Percentiles rank a stretch among this genome's conserved stretches.
phyloP scores from a whole-genome alignment of 2,329 filamentous ascomycete species.

The Chrysoporthe austroafricana region DNA sequence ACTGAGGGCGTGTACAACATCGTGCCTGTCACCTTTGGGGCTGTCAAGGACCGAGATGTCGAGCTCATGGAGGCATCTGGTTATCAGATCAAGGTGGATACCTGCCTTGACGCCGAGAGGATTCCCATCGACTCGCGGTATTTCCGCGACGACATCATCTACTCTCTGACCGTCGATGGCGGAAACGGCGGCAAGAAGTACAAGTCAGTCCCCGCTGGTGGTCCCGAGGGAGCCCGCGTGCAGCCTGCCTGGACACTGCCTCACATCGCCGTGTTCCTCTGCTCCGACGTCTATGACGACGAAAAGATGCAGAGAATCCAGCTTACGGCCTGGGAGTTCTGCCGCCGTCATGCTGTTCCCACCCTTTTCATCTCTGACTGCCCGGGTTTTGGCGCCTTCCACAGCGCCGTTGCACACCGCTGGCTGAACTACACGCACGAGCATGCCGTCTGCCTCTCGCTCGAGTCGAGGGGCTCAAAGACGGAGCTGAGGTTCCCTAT shows the following conservation, averaged over 20 bases:
- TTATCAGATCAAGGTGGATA: conserved; percentile 55
- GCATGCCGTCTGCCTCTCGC: conserved; percentile 50
- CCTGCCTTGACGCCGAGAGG: conserved; percentile 47
- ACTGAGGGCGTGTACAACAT: conserved; percentile 54
- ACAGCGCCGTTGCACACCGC: conserved; percentile 36
- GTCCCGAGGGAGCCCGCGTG: conserved; percentile 40
- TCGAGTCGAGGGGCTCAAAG: conserved; percentile 46
- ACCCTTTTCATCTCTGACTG: conserved; percentile 53
- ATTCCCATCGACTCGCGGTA: conserved; percentile 33
- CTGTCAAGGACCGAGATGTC: conserved; percentile 49
- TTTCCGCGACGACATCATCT: conserved; percentile 37
- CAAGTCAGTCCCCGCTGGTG: conserved; percentile 41
- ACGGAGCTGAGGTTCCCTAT: conserved; percentile 49
- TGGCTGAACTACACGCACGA: conserved; percentile 44
- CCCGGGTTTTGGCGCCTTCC: conserved; percentile 42
- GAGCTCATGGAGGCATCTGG: conserved; percentile 56
- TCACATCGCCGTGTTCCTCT: conserved; percentile 54
- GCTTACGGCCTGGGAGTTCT: conserved; percentile 49
- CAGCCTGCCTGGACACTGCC: conserved; percentile 51
- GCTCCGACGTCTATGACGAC: conserved; percentile 47
- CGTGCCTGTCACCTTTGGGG: conserved; percentile 54
- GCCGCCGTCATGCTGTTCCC: conserved; percentile 51
- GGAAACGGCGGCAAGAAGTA: conserved; percentile 44
- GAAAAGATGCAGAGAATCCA: conserved; percentile 42
- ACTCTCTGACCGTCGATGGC: conserved; percentile 46